Base-by-base conservation (phyloP, 257 asterid species). In the Galeopsis tetrahit region DNA sequence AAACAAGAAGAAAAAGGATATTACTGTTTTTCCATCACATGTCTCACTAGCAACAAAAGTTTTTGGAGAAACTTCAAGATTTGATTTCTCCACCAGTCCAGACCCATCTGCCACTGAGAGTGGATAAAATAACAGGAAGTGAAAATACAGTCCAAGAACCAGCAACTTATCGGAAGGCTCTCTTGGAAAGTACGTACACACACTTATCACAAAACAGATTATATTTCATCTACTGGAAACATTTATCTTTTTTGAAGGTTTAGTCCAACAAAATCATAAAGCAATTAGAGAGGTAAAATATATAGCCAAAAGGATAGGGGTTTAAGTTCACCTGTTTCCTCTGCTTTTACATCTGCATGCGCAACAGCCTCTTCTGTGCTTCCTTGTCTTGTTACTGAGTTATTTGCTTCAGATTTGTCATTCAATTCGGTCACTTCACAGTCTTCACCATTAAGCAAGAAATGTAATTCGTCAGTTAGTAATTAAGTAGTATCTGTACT, bases 11-110 rank as follows among this genome's bases (percentile, higher is more conserved):
- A 58, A 40, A 33, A 32, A 76, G 65, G 44, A 69, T 10, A 71
- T 82, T 90, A 92, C 98, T 76, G 77, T 52, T 83, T 77, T 84
- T 52, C 97, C 97, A 70, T 90, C 96, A 66, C 52, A 79, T 51
- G 78, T 79, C 89, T 88, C 97, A 48, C 77, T 79, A 79, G 88
- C 85, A 75, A 81, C 86, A 87, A 88, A 90, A 69, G 88, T 73
- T 83, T 82, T 86, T 33, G 97, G 86, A 75, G 78, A 57, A 70
- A 77, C 69, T 59, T 82, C 76, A 77, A 53, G 78, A 68, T 72
- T 81, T 67, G 69, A 78, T 75, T 88, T 84, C 84, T 75, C 87
- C 17, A 58, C 77, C 65, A 87, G 71, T 71, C 55, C 82, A 78
- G 88, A 75, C 78, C 78, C 81, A 78, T 84, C 81, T 70, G 42